Evolutionary conservation across 2,329 filamentous ascomycete species (phyloP).

Genomic region (Trichophyton schoenleinii): DNA sequence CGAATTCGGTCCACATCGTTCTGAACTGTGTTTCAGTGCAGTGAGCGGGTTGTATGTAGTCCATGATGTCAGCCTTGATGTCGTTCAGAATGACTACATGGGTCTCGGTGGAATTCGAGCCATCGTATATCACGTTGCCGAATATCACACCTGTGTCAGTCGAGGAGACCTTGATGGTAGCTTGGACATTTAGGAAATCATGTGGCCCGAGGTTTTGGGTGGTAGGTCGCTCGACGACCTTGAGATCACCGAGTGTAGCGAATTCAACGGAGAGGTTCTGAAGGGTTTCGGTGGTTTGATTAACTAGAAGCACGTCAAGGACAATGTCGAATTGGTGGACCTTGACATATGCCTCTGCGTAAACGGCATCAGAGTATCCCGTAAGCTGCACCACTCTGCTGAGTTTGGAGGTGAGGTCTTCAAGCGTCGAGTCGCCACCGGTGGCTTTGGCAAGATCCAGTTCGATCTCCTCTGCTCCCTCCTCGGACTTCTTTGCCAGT

Average conservation of each 20-base stretch:
- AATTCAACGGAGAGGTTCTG: constrained; percentile 98
- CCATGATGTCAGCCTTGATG: constrained; percentile 98
- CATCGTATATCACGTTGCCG: constrained; percentile 96
- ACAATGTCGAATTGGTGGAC: constrained; percentile 99
- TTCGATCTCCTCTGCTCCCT: constrained; percentile 75
- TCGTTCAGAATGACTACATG: constrained; percentile 98
- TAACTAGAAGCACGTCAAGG: constrained; percentile 88
- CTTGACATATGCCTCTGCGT: constrained; percentile 97
- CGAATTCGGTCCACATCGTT: constrained; percentile 99
- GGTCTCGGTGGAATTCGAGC: constrained; percentile 77
- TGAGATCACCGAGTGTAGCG: constrained; percentile 92
- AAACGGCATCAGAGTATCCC: constrained; percentile 94
- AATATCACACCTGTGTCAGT: constrained; percentile 98
- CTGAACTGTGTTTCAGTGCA: constrained; percentile 98
- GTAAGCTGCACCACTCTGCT: constrained; percentile 94
- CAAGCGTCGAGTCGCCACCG: constrained; percentile 69
- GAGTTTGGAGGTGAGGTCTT: constrained; percentile 85
- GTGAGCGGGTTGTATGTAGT: constrained; percentile 94
- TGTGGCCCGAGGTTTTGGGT: constrained; percentile 92
- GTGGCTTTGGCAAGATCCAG: constrained; percentile 87
- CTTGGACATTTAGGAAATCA: constrained; percentile 96
- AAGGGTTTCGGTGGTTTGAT: constrained; percentile 90
- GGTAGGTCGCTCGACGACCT: constrained; percentile 91
- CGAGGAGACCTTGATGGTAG: constrained; percentile 95
- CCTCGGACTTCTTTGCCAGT: constrained; percentile 78